Conservation (phyloP, 2,329 filamentous ascomycete species). For the Fusarium zealandicum region DNA sequence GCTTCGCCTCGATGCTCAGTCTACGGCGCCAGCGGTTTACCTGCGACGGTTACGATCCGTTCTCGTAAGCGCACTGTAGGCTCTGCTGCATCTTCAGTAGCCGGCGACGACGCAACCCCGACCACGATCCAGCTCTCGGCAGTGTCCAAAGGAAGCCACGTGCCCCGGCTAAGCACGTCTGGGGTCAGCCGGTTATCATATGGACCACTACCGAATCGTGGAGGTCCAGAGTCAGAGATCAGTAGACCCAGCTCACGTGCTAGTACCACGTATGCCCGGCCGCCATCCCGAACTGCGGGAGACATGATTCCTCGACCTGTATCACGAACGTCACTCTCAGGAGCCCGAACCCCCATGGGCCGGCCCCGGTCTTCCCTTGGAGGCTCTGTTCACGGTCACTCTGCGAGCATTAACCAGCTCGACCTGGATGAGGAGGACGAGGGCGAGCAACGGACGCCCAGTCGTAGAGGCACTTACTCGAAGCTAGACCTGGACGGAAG, state of each 20-base stretch:
- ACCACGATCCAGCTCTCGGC: slow-evolving; percentile 50
- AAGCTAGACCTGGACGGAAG: slow-evolving; percentile 54
- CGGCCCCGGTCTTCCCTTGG: slow-evolving; percentile 76
- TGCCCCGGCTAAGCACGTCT: slow-evolving; percentile 66
- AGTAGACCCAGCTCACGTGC: slow-evolving; percentile 76
- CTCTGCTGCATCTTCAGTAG: slow-evolving; percentile 58
- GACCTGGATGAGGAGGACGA: slow-evolving; percentile 56
- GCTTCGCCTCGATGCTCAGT: slow-evolving; percentile 72
- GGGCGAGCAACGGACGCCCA: slow-evolving; percentile 58
- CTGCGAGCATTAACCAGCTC: slow-evolving; percentile 63
- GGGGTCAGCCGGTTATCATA: slow-evolving; percentile 70
- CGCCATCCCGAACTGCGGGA: slow-evolving; percentile 55
- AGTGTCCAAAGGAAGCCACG: slow-evolving; percentile 56
- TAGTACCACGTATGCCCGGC: slow-evolving; percentile 64
- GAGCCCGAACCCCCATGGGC: slow-evolving; percentile 70
- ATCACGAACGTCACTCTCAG: slow-evolving; percentile 68
- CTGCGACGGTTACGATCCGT: slow-evolving; percentile 68
- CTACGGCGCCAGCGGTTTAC: slow-evolving; percentile 52
- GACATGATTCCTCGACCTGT: slow-evolving; percentile 67
- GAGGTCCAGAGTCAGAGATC: slow-evolving; percentile 52
- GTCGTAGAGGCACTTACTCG: slow-evolving; percentile 61
- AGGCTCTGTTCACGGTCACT: slow-evolving; percentile 66
- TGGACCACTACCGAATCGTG: slow-evolving; percentile 65
- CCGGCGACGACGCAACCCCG: slow-evolving; percentile 61
- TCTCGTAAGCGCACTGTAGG: slow-evolving; percentile 73